Evolutionary conservation across 306 rosid species (phyloP).

Genomic region (Lagenaria siceraria): DNA sequence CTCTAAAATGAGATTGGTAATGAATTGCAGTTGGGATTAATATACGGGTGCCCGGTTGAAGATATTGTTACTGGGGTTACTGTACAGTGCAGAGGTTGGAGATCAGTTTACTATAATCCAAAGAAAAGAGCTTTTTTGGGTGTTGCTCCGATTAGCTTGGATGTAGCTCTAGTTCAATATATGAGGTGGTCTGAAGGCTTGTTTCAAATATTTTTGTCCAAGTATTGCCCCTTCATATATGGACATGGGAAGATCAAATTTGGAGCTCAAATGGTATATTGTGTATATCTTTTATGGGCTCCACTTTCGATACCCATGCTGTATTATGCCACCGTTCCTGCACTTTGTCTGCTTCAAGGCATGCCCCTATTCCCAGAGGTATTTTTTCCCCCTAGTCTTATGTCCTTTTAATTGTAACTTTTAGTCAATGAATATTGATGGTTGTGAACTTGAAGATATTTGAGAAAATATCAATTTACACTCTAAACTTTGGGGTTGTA

Average conservation of each 20-base stretch:
- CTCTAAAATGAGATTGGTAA: not conserved
- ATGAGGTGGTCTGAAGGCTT: constrained; percentile 59
- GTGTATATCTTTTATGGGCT: constrained; percentile 51
- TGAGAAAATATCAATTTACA: too few relatives aligned
- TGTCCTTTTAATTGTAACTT: not conserved
- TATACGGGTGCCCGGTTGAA: constrained; percentile 57
- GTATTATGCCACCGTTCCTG: constrained; percentile 33
- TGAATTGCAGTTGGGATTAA: constrained; percentile 44
- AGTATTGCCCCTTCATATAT: constrained; percentile 64
- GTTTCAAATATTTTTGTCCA: constrained; percentile 48
- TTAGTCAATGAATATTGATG: not conserved
- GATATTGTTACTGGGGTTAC: constrained; percentile 44
- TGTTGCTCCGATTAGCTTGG: constrained; percentile 49
- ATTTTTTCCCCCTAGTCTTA: not conserved
- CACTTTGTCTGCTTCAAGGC: constrained; percentile 43
- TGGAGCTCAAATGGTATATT: constrained; percentile 54
- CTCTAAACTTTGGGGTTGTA: too few relatives aligned
- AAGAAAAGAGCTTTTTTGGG: constrained; percentile 43
- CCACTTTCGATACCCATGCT: constrained; percentile 45
- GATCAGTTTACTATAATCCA: constrained; percentile 57
- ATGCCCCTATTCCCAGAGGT: constrained; percentile 62
- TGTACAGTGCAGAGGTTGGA: constrained; percentile 64
- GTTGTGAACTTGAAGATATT: too few relatives aligned
- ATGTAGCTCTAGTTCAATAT: constrained; percentile 29
- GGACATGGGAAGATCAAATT: constrained; percentile 46